A percentile compares a stretch with the other conserved stretches of the same genome.
phyloP scores from a whole-genome alignment of 78 protist genomes.

The Diacronema lutheri region DNA sequence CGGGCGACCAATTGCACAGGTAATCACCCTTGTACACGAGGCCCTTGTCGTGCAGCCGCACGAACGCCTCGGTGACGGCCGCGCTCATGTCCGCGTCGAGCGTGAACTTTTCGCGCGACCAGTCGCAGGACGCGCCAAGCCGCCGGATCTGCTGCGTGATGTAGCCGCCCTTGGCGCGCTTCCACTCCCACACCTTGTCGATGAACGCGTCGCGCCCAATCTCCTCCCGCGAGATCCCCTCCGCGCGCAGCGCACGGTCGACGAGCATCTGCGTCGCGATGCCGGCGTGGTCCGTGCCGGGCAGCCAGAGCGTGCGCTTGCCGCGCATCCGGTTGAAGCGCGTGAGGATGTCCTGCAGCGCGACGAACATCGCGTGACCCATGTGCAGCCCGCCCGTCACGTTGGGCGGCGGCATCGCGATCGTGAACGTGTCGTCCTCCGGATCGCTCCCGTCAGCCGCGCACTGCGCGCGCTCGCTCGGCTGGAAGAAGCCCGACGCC shows the following conservation, averaged over 20 bases:
- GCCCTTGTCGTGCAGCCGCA: conserved; percentile 73
- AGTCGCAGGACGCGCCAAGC: conserved; percentile 95
- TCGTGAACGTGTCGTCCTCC: conserved; percentile 57
- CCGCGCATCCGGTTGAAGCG: conserved; percentile 71
- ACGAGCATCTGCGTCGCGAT: conserved; percentile 91
- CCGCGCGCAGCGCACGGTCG: conserved; percentile 79
- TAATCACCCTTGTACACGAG: conserved; percentile 78
- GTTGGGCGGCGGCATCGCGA: conserved; percentile 99
- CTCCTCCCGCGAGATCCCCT: conserved; percentile 60
- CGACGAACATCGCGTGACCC: conserved; percentile 96
- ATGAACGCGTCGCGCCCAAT: conserved; percentile 93
- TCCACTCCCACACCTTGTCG: conserved; percentile 92
- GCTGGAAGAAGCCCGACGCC: conserved; percentile 68
- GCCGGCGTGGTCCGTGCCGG: conserved; percentile 84
- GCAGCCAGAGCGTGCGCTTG: conserved; percentile 61
- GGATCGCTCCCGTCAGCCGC: background rate
- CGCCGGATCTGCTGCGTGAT: conserved; percentile 86
- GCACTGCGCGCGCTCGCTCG: background rate
- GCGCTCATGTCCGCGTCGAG: background rate
- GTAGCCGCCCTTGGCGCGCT: conserved; percentile 68
- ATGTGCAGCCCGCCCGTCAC: conserved; percentile 98
- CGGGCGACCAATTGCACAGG: conserved; percentile 97
- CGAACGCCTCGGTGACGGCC: conserved; percentile 91
- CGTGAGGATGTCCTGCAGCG: conserved; percentile 47
- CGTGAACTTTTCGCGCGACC: conserved; percentile 85